These are phyloP conservation scores for Davidsoniella australis DNA, from an alignment of 2,329 filamentous ascomycete species.

Conservation along the genomic window DNA sequence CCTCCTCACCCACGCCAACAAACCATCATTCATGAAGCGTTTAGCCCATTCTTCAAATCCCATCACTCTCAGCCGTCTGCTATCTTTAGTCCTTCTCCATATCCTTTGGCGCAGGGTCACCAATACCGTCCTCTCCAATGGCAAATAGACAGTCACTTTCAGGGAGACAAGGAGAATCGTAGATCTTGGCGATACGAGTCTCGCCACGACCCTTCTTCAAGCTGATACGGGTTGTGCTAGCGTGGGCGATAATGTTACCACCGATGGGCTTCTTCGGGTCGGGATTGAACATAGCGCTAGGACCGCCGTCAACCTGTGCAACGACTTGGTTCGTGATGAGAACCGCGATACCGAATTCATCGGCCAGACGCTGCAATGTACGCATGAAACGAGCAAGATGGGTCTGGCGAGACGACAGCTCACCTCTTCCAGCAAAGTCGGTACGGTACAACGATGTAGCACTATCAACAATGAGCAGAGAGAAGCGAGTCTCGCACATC, in stretches of 20 bases:
- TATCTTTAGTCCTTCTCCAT: slow-evolving; percentile 55
- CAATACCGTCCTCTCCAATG: slow-evolving; percentile 92
- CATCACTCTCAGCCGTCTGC: background rate
- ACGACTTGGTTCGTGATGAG: slow-evolving; percentile 99
- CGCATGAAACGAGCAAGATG: slow-evolving; percentile 82
- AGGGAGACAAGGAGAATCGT: slow-evolving; percentile 91
- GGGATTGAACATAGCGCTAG: slow-evolving; percentile 95
- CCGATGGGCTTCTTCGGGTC: slow-evolving; percentile 99
- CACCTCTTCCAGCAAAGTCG: slow-evolving; percentile 90
- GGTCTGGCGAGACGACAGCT: slow-evolving; percentile 83
- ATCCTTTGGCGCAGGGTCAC: slow-evolving; percentile 89
- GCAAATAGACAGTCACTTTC: slow-evolving; percentile 95
- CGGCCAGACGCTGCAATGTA: slow-evolving; percentile 58
- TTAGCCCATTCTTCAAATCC: too few relatives aligned
- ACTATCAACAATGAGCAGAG: slow-evolving; percentile 85
- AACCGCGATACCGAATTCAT: slow-evolving; percentile 88
- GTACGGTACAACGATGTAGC: slow-evolving; percentile 92
- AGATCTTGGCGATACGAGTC: slow-evolving; percentile 96
- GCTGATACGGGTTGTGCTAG: slow-evolving; percentile 84
- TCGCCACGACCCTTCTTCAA: slow-evolving; percentile 91
- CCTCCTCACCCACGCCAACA: too few relatives aligned
- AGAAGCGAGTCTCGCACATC: slow-evolving; percentile 99
- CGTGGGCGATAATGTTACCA: slow-evolving; percentile 96
- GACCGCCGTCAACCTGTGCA: slow-evolving; percentile 90
- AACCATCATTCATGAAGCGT: too few relatives aligned